Evolutionary conservation across 208 protist species (phyloP), one percentile per base, ranked within the genome.

Genomic region (Strigomonas oncopelti): DNA sequence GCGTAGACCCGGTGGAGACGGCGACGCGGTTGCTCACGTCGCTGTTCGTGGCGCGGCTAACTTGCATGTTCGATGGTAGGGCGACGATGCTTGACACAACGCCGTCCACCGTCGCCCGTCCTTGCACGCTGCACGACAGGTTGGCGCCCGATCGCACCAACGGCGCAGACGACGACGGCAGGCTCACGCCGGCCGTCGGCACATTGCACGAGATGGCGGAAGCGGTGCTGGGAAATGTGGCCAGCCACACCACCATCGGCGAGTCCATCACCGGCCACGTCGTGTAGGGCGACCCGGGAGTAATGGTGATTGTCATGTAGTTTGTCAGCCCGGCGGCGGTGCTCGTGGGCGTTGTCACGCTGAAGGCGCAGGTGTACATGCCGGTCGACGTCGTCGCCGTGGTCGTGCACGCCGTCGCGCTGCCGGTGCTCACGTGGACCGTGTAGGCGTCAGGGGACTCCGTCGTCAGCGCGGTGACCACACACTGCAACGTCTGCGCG

Each of bases 261-360:
- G 84, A 90, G 74, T 90, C 81, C 38, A 13, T 14, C 48, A 92
- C 84, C 0, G 78, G 78, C 86, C 80, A 90, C 28, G 34, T 72
- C 28, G 56, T 65, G 45, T 83, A 88, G 29, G 80, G 83, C 28
- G 69, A 51, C 8, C 29, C 60, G 1, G 80, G 77, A 0, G 45
- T 45, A 16, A 88, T 79, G 3, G 58, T 65, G 28, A 95, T 81
- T 22, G 65, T 67, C 25, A 92, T 58, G 78, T 80, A 88, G 63
- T 92, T 91, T 38, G 78, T 68, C 27, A 71, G 58, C 0, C 45
- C 52, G 4, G 34, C 31, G 7, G 61, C 66, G 0, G 59, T 28
- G 28, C 51, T 38, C 28, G 62, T 36, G 1, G 84, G 83, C 18
- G 87, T 79, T 13, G 81, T 75, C 7, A 91, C 90, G 42, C 66